phyloP scores from a whole-genome alignment of 2,329 filamentous ascomycete genomes.

The Apiospora malaysiana region DNA sequence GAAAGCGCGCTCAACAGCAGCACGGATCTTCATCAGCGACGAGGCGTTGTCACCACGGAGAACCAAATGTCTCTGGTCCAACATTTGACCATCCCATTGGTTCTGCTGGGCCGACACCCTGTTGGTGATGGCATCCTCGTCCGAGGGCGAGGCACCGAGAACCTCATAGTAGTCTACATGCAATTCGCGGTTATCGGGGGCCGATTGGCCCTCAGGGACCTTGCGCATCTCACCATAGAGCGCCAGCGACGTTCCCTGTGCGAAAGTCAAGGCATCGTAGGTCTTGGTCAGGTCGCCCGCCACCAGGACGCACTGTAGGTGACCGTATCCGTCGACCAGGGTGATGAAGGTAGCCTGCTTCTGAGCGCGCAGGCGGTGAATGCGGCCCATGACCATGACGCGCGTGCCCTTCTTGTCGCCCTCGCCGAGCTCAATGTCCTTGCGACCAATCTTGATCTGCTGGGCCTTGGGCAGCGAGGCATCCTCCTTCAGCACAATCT shows the following conservation, averaged over 20 bases:
- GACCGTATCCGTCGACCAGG: slow-evolving; percentile 83
- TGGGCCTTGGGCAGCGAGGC: slow-evolving; percentile 75
- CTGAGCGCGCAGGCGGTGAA: slow-evolving; percentile 81
- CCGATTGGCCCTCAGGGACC: slow-evolving; percentile 78
- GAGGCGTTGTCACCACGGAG: slow-evolving; percentile 84
- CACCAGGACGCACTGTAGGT: slow-evolving; percentile 82
- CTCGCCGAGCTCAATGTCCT: slow-evolving; percentile 65
- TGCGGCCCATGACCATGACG: slow-evolving; percentile 80
- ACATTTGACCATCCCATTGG: slow-evolving; percentile 66
- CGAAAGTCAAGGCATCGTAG: slow-evolving; percentile 88
- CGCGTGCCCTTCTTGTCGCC: slow-evolving; percentile 69
- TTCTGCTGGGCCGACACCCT: slow-evolving; percentile 57
- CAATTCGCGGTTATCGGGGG: slow-evolving; percentile 84
- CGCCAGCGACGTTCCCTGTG: slow-evolving; percentile 84
- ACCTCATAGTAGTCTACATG: slow-evolving; percentile 90
- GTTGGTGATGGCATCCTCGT: slow-evolving; percentile 92
- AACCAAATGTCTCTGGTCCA: slow-evolving; percentile 83
- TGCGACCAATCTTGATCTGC: slow-evolving; percentile 78
- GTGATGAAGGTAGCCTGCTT: slow-evolving; percentile 88
- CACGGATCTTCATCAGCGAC: slow-evolving; percentile 86
- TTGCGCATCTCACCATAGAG: slow-evolving; percentile 84
- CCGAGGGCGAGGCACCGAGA: slow-evolving; percentile 79
- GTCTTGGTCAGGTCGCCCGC: slow-evolving; percentile 82
- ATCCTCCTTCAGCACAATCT: slow-evolving; percentile 74
- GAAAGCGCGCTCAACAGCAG: slow-evolving; percentile 82